These are phyloP conservation scores for Aspergillus panamensis DNA, from an alignment of 495 filamentous ascomycete genomes.

Conservation along the genomic window DNA sequence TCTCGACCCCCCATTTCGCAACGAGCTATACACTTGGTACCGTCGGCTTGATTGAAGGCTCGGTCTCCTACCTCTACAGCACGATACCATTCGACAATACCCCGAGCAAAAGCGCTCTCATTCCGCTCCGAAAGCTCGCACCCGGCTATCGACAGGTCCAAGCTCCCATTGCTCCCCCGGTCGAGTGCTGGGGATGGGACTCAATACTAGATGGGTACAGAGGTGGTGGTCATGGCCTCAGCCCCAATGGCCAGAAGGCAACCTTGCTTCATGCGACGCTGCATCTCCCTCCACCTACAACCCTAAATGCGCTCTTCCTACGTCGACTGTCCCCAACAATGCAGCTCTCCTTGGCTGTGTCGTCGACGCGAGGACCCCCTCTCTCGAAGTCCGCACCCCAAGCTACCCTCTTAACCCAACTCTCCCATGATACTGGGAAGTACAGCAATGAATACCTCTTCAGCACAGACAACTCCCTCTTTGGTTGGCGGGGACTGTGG, in stretches of 20 bases:
- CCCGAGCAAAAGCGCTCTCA: slow-evolving; percentile 52
- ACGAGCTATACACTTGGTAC: slow-evolving; percentile 85
- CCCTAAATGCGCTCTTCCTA: slow-evolving; percentile 82
- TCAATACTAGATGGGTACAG: slow-evolving; percentile 29
- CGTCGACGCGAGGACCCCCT: slow-evolving; percentile 62
- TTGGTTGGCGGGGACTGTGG: slow-evolving; percentile 85
- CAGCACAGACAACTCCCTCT: slow-evolving; percentile 83
- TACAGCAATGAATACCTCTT: slow-evolving; percentile 89
- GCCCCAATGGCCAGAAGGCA: slow-evolving; percentile 42
- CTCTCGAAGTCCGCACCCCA: slow-evolving; percentile 44
- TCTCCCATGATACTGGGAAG: slow-evolving; percentile 84
- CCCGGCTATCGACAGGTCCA: slow-evolving; percentile 66
- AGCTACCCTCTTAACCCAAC: slow-evolving; percentile 61
- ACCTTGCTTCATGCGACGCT: slow-evolving; percentile 84
- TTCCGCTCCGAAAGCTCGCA: slow-evolving; percentile 62
- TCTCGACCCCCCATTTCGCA: slow-evolving; percentile 85
- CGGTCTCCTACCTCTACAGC: slow-evolving; percentile 86
- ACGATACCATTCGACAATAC: slow-evolving; percentile 63
- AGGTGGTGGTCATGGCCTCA: slow-evolving; percentile 15
- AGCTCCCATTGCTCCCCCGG: slow-evolving; percentile 38
- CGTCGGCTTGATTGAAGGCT: slow-evolving; percentile 83
- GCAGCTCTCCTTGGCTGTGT: slow-evolving; percentile 76
- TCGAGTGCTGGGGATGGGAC: slow-evolving; percentile 34
- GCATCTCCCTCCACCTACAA: slow-evolving; percentile 73
- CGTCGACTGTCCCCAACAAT: slow-evolving; percentile 73